Conservation (phyloP, 2,329 filamentous ascomycete genomes). For the Colletotrichum lindemuthianum region DNA sequence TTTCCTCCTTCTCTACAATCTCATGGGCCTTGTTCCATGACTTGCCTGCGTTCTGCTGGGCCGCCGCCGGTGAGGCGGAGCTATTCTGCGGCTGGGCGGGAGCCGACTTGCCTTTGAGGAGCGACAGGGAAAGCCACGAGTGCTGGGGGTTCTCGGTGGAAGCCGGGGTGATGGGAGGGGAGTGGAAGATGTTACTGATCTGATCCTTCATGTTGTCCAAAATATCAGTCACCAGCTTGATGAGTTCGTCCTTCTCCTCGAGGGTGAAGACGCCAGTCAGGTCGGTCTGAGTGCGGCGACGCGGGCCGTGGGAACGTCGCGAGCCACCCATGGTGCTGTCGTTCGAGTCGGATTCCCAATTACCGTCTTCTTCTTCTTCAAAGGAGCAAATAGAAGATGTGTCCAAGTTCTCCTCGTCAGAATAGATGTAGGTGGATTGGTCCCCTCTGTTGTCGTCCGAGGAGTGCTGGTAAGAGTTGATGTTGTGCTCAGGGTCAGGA, state of each 20-base stretch:
- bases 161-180: slow-evolving; percentile 48
- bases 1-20: slow-evolving; percentile 45
- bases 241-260: slow-evolving; percentile 62
- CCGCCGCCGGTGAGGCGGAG: slow-evolving; percentile 24
- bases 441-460: slow-evolving; percentile 28
- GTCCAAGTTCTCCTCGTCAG: slow-evolving; percentile 32
- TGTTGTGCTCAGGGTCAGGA: slow-evolving; percentile 16
- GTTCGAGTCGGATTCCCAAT: slow-evolving; percentile 29
- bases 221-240: slow-evolving; percentile 61
- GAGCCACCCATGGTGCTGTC: slow-evolving; percentile 25
- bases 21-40: slow-evolving; percentile 42
- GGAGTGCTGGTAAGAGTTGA: slow-evolving; percentile 24
- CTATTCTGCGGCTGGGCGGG: slow-evolving; percentile 22
- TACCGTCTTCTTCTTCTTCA: slow-evolving; percentile 34
- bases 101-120: slow-evolving; percentile 39
- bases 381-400: slow-evolving; percentile 33
- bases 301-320: slow-evolving; percentile 29
- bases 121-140: slow-evolving; percentile 49
- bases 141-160: slow-evolving; percentile 44
- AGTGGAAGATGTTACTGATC: slow-evolving; percentile 63
- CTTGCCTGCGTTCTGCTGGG: slow-evolving; percentile 35
- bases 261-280: slow-evolving; percentile 59
- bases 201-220: slow-evolving; percentile 66
- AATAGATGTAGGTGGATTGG: slow-evolving; percentile 29
- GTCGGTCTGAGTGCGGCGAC: slow-evolving; percentile 49